A percentile compares a stretch with the other conserved stretches of the same genome.
These are phyloP conservation scores for Bacidia gigantensis DNA, from an alignment of 495 filamentous ascomycete genomes.

Conservation along the genomic window DNA sequence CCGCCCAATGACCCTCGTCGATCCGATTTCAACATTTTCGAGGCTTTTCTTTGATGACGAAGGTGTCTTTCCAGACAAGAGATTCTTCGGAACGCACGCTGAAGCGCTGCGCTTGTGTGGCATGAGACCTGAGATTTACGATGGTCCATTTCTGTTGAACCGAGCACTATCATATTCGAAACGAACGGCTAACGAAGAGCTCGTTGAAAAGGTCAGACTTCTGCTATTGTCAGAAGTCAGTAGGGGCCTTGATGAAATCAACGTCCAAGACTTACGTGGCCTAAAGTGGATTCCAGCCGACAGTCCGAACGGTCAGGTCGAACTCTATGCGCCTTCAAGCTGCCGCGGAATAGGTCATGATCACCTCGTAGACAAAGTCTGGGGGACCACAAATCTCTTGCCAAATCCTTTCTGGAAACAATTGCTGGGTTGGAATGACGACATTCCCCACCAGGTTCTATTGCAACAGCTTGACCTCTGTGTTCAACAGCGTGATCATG, in stretches of 20 bases:
- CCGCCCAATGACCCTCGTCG: conserved; percentile 6
- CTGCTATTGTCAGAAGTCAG: conserved; percentile 4
- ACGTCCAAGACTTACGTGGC: neutral
- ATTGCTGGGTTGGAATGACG: conserved; percentile 21
- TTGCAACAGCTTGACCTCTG: conserved; percentile 18
- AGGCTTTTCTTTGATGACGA: conserved; percentile 23
- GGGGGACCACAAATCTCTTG: conserved; percentile 13
- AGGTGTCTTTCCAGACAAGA: conserved; percentile 18
- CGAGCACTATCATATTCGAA: conserved; percentile 12
- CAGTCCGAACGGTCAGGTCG: conserved; percentile 2
- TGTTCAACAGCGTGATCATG: conserved; percentile 10
- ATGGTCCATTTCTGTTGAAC: neutral
- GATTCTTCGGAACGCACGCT: conserved; percentile 16
- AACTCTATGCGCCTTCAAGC: conserved; percentile 12
- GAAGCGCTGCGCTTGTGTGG: conserved; percentile 15
- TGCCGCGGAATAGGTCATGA: conserved; percentile 17
- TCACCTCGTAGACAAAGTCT: conserved; percentile 17
- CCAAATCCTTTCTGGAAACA: conserved; percentile 19
- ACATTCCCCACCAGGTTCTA: conserved; percentile 15
- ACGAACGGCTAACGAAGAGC: conserved; percentile 8
- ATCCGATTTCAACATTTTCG: conserved; percentile 12
- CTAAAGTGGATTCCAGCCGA: conserved; percentile 23
- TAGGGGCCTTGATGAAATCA: neutral
- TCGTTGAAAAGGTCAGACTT: conserved; percentile 15
- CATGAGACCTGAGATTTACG: conserved; percentile 7